These are phyloP conservation scores for Pichia rugopelliculosa DNA, from an alignment of 805 yeast genomes.

Conservation along the genomic window DNA sequence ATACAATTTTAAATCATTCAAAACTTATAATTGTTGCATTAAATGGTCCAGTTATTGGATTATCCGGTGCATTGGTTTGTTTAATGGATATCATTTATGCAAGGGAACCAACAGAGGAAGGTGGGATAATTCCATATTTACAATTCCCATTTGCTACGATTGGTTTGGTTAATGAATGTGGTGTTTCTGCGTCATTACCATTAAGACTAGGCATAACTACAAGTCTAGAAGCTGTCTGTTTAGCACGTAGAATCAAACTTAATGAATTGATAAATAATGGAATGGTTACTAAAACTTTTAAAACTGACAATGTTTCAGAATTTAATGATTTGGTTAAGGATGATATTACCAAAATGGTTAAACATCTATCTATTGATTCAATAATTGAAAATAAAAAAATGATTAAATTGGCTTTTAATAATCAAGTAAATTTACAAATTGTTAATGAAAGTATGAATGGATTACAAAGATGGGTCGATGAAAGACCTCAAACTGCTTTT, in stretches of 20 bases:
- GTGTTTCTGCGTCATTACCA: slow-evolving; percentile 59
- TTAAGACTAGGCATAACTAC: slow-evolving; percentile 63
- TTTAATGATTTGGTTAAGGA: slow-evolving; percentile 36
- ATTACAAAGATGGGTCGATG: slow-evolving; percentile 59
- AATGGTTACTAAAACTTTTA: slow-evolving; percentile 52
- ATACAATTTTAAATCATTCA: slow-evolving; percentile 59
- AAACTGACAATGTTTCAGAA: slow-evolving; percentile 28
- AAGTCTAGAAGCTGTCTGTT: slow-evolving; percentile 65
- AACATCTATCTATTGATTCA: slow-evolving; percentile 39
- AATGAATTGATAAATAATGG: slow-evolving; percentile 51
- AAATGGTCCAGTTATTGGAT: slow-evolving; percentile 85
- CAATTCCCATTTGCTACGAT: slow-evolving; percentile 74
- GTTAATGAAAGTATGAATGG: slow-evolving; percentile 65
- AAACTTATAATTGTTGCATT: slow-evolving; percentile 67
- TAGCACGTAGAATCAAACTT: slow-evolving; percentile 59
- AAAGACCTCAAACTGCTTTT: slow-evolving; percentile 59
- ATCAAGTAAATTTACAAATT: slow-evolving; percentile 41
- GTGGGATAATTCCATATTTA: slow-evolving; percentile 28
- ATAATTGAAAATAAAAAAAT: slow-evolving; percentile 39
- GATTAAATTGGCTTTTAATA: slow-evolving; percentile 28
- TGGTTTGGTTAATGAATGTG: slow-evolving; percentile 82
- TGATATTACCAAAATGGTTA: slow-evolving; percentile 30
- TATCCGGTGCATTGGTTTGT: slow-evolving; percentile 66
- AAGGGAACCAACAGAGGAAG: not conserved
- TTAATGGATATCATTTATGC: slow-evolving; percentile 72